Base-by-base conservation (phyloP, 2,329 filamentous ascomycete genomes). In the Alternaria ethzedia region DNA sequence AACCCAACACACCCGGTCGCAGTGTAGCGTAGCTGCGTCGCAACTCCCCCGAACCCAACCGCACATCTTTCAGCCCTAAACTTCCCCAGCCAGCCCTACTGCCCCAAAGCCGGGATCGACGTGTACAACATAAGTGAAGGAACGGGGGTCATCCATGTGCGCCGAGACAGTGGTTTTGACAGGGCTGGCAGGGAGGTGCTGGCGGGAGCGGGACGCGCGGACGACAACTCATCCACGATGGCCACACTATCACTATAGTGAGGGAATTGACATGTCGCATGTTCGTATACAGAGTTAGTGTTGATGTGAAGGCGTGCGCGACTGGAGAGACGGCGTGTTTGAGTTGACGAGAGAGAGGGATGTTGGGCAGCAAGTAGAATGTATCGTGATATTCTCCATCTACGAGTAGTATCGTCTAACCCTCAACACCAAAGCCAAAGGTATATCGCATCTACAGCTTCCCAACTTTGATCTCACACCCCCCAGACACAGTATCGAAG, bases 401-500 rank as follows among this genome's bases (percentile, higher is more conserved):
- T 28, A 45, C 9, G 25, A 23, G n/a, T n/a, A n/a, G n/a, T n/a
- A n/a, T n/a, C n/a, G n/a, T n/a, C 54, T 30, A 55, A 25, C 13
- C 6, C 20, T 2, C 43, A 56, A 15, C 25, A 46, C 25, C 54
- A 45, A 47, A 30, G 8, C 25, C 52, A n/a, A 47, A 56, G 13
- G 13, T 30, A 56, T 56, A 28, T 56, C n/a, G 9, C 21, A 10
- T 44, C 72, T 61, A 76, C 9, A 70, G 9, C 56, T 68, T 75
- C 12, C 78, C 77, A 54, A 79, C 70, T 51, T 68, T 71, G 36
- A 80, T 72, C 46, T 79, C 74, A 56, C 72, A 76, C 6, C 66
- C 69, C 15, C 76, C 77, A 61, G 70, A 80, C 17, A 75, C 65
- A 17, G 75, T 78, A 26, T 72, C 71, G 36, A 82, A 78, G 15